Evolutionary conservation across 768 basidiomycete genomes (phyloP).

Genomic region (Sarcodon aspratus): DNA sequence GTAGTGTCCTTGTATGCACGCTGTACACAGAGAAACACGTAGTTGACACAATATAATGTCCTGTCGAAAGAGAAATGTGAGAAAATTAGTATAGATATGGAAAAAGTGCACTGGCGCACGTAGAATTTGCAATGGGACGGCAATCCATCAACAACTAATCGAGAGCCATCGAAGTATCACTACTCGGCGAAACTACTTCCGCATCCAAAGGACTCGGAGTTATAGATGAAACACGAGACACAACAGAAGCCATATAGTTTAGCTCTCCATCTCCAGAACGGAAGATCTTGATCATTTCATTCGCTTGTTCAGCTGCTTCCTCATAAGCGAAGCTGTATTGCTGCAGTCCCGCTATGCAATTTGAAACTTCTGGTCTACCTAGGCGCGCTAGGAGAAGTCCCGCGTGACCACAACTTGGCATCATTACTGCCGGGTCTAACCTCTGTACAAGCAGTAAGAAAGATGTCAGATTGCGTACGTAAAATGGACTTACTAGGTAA

Average conservation of each 20-base stretch:
- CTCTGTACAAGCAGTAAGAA: conserved; percentile 27
- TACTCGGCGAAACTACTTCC: too few relatives aligned
- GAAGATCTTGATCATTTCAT: conserved; percentile 45
- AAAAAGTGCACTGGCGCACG: too few relatives aligned
- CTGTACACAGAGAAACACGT: too few relatives aligned
- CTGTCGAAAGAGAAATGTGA: too few relatives aligned
- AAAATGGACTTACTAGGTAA: conserved; percentile 50
- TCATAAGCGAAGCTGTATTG: conserved; percentile 88
- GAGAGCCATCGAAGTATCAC: too few relatives aligned
- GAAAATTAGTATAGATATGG: too few relatives aligned
- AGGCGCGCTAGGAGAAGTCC: conserved; percentile 72
- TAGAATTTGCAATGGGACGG: too few relatives aligned
- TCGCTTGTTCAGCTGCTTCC: conserved; percentile 70
- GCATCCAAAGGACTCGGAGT: too few relatives aligned
- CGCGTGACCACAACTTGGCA: conserved; percentile 76
- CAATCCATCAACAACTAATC: too few relatives aligned
- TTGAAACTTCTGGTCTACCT: conserved; percentile 73
- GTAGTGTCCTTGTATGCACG: too few relatives aligned
- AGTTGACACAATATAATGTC: too few relatives aligned
- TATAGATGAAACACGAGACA: conserved; percentile 10
- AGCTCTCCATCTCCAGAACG: conserved; percentile 26
- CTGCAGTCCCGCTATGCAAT: conserved; percentile 76
- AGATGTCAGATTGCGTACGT: neutral
- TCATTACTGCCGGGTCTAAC: conserved; percentile 83
- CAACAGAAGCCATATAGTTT: conserved; percentile 27